Evolutionary conservation across 495 filamentous ascomycete species (phyloP).

Genomic region (Astrocystis sublimbata): DNA sequence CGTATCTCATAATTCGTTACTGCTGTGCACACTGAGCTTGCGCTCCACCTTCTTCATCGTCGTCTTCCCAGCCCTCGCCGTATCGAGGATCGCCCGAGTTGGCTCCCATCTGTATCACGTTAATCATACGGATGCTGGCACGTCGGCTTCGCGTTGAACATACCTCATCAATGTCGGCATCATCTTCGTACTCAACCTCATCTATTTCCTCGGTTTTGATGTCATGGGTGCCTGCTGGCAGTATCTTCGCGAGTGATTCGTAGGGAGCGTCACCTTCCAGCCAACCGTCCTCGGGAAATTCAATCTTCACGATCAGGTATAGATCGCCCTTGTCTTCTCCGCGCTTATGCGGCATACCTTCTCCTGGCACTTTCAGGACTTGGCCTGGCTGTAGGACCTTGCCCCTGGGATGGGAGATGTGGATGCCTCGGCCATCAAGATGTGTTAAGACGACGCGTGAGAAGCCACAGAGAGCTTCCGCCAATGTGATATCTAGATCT

Average conservation of each 20-base stretch:
- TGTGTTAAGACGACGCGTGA: slow-evolving; percentile 88
- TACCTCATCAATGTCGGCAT: slow-evolving; percentile 78
- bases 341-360: slow-evolving; percentile 93
- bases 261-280: slow-evolving; percentile 65
- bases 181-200: slow-evolving; percentile 81
- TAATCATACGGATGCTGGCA: slow-evolving; percentile 25
- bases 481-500: slow-evolving; percentile 73
- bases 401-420: slow-evolving; percentile 71
- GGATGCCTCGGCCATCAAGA: slow-evolving; percentile 89
- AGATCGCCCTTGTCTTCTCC: slow-evolving; percentile 82
- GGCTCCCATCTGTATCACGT: slow-evolving; percentile 54
- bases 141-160: slow-evolving; percentile 27
- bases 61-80: slow-evolving; percentile 77
- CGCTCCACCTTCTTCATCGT: slow-evolving; percentile 60
- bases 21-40: slow-evolving; percentile 81
- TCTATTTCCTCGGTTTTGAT: slow-evolving; percentile 75
- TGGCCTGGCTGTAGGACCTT: slow-evolving; percentile 78
- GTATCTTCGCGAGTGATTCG: slow-evolving; percentile 66
- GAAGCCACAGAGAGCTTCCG: slow-evolving; percentile 86
- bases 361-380: slow-evolving; percentile 77
- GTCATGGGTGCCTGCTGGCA: slow-evolving; percentile 61
- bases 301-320: slow-evolving; percentile 80
- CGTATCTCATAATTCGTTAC: slow-evolving; percentile 50
- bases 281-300: slow-evolving; percentile 88
- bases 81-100: slow-evolving; percentile 66